These are phyloP conservation scores for Colletotrichum cordylinicola DNA, from an alignment of 2,329 filamentous ascomycete genomes.

Conservation along the genomic window DNA sequence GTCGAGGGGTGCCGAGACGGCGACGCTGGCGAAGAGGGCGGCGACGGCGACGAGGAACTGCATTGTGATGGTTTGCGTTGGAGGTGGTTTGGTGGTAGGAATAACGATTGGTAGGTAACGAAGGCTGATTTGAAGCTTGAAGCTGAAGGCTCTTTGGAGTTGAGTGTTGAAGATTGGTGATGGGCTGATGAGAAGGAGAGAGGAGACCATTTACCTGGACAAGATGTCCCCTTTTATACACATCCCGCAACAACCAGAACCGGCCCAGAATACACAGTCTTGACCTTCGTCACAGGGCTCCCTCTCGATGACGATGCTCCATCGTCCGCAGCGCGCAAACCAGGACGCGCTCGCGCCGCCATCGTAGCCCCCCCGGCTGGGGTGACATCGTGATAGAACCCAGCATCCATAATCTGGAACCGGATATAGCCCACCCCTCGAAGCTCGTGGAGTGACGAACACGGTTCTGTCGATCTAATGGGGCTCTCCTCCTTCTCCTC, in stretches of 20 bases:
- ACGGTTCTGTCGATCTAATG: conserved; percentile 6
- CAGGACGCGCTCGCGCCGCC: background rate
- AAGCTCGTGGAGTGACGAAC: conserved; percentile 3
- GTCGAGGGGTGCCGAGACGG: conserved; percentile 33
- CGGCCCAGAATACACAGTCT: background rate
- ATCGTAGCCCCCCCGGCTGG: background rate
- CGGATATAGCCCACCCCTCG: background rate
- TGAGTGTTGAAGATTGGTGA: background rate
- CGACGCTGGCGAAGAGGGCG: conserved; percentile 27
- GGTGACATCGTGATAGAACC: conserved; percentile 15
- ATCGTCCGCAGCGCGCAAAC: background rate
- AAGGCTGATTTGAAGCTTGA: background rate
- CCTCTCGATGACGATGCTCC: conserved; percentile 11
- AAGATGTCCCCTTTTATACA: conserved; percentile 16
- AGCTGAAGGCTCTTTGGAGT: background rate
- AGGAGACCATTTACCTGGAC: background rate
- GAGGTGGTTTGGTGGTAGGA: background rate
- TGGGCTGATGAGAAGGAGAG: background rate
- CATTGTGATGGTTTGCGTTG: background rate
- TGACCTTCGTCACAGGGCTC: conserved; percentile 12
- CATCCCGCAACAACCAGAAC: background rate
- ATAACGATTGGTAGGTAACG: background rate
- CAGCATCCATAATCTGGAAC: background rate
- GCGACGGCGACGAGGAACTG: conserved; percentile 18
- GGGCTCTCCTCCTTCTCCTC: background rate